A percentile compares a stretch with the other conserved stretches of the same genome.
phyloP scores from a whole-genome alignment of 805 yeast species.

The Kluyveromyces siamensis region DNA sequence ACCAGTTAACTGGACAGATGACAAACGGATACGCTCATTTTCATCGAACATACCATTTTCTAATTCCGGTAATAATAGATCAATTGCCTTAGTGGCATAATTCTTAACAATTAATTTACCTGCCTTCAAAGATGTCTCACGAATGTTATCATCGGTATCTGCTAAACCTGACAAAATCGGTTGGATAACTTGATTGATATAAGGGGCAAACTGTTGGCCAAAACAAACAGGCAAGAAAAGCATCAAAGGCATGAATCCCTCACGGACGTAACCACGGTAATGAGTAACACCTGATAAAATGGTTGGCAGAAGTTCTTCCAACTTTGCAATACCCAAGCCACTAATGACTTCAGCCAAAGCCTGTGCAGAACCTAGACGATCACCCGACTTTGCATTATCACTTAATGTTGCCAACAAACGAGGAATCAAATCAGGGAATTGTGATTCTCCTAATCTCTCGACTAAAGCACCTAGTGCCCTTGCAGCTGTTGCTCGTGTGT shows the following conservation, averaged over 20 bases:
- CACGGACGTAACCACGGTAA: constrained; percentile 65
- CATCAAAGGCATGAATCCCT: constrained; percentile 86
- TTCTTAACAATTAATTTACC: constrained; percentile 87
- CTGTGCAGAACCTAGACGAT: constrained; percentile 94
- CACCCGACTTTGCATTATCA: constrained; percentile 76
- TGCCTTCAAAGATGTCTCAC: constrained; percentile 84
- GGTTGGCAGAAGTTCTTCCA: constrained; percentile 81
- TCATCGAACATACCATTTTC: constrained; percentile 81
- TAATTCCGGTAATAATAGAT: constrained; percentile 84
- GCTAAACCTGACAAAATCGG: constrained; percentile 88
- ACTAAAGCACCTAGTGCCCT: constrained; percentile 94
- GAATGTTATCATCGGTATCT: constrained; percentile 74
- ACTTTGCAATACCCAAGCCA: constrained; percentile 79
- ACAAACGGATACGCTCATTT: constrained; percentile 78
- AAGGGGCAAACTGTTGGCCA: constrained; percentile 86
- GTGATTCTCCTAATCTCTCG: constrained; percentile 92
- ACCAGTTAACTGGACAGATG: constrained; percentile 92
- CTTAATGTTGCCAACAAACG: constrained; percentile 65
- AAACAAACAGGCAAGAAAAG: constrained; percentile 90
- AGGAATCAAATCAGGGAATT: constrained; percentile 86
- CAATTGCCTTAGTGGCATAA: constrained; percentile 89
- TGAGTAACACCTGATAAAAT: constrained; percentile 65
- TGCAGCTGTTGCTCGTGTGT: constrained; percentile 94
- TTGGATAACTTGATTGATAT: constrained; percentile 77
- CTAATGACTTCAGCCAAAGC: constrained; percentile 89